phyloP scores from a whole-genome alignment of 208 protist genomes.

The Trypanosoma melophagium region DNA sequence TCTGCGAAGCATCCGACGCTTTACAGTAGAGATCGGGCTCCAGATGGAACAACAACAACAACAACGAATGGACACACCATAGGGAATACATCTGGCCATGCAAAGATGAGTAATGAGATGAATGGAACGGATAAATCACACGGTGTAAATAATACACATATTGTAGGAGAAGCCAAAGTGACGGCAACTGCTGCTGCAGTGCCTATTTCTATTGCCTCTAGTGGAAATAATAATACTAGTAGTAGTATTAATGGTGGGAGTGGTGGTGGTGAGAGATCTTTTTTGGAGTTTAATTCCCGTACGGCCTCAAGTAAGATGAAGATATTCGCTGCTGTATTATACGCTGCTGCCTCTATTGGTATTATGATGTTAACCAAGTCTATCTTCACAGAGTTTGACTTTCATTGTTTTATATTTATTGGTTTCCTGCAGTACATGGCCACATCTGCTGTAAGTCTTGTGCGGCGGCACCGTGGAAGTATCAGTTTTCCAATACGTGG shows the following conservation, averaged over 20 bases:
- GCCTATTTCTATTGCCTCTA: background rate
- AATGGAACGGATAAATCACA: too few species aligned
- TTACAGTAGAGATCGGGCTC: too few species aligned
- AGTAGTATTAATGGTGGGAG: background rate
- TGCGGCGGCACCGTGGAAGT: conserved; percentile 7
- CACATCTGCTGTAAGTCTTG: conserved; percentile 10
- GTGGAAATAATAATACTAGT: background rate
- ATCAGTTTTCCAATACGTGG: conserved; percentile 18
- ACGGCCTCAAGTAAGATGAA: conserved; percentile 8
- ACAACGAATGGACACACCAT: too few species aligned
- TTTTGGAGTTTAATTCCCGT: background rate
- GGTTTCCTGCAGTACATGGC: conserved; percentile 34
- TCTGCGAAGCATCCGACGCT: too few species aligned
- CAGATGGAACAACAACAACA: too few species aligned
- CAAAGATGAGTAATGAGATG: too few species aligned
- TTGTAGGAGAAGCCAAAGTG: too few species aligned
- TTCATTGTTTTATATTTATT: conserved; percentile 32
- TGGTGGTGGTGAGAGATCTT: background rate
- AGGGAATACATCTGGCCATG: too few species aligned
- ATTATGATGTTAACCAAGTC: conserved; percentile 47
- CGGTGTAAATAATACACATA: too few species aligned
- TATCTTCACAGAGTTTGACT: conserved; percentile 39
- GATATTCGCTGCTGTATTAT: conserved; percentile 24
- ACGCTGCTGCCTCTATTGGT: conserved; percentile 24
- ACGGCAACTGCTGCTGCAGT: too few species aligned